These are phyloP conservation scores for Ophiocordyceps camponoti-rufipedis DNA, from an alignment of 2,329 filamentous ascomycete genomes.

Conservation along the genomic window DNA sequence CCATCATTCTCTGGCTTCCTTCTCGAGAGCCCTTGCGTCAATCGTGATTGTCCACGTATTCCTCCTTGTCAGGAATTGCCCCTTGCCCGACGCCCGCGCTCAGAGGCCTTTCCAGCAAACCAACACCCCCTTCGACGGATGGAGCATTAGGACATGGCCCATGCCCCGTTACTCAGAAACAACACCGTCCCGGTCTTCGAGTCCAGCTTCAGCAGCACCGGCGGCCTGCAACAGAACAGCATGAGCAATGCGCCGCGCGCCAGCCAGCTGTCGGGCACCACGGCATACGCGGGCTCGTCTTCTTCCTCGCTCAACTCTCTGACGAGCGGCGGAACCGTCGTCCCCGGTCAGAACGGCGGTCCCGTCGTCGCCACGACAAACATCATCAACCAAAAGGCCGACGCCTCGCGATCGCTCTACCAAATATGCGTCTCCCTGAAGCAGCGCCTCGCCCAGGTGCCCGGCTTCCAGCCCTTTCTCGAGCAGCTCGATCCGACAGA, in stretches of 20 bases:
- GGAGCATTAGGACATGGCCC: constrained; percentile 34
- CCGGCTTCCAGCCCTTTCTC: constrained; percentile 61
- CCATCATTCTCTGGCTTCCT: too few relatives aligned
- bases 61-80: too few relatives aligned
- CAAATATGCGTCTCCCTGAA: constrained; percentile 84
- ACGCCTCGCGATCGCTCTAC: constrained; percentile 80
- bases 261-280: constrained; percentile 46
- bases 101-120: too few relatives aligned
- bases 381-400: constrained; percentile 93
- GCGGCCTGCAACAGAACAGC: constrained; percentile 22
- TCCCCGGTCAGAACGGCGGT: constrained; percentile 28
- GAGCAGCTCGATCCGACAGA: constrained; percentile 51
- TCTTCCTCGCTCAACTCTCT: constrained; percentile 33
- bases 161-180: constrained; percentile 40
- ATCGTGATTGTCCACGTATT: too few relatives aligned
- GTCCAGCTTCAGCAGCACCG: constrained; percentile 26
- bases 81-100: too few relatives aligned
- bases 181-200: constrained; percentile 38
- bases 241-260: constrained; percentile 36
- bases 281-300: constrained; percentile 32
- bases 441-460: constrained; percentile 64
- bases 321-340: constrained; percentile 22
- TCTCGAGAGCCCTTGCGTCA: too few relatives aligned
- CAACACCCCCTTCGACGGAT: constrained; percentile 17
- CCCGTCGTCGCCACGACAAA: constrained; percentile 66